These are phyloP conservation scores for Apiospora rasikravindrae DNA, from an alignment of 2,329 filamentous ascomycete species.

Conservation along the genomic window DNA sequence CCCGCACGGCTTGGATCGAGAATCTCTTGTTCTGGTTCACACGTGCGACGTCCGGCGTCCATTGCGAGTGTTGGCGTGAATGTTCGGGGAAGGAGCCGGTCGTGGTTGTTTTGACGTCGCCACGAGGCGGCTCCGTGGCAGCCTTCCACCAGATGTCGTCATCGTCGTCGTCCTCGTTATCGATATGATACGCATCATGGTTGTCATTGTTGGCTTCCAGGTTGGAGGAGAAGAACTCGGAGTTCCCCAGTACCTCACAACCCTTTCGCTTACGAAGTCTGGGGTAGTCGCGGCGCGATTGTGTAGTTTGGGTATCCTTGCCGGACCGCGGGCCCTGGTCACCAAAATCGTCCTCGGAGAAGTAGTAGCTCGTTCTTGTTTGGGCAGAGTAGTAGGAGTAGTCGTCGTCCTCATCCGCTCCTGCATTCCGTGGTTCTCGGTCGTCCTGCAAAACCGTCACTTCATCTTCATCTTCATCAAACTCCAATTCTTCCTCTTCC, in stretches of 20 bases:
- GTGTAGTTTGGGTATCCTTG: not conserved
- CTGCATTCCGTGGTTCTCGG: not conserved
- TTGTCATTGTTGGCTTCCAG: not conserved
- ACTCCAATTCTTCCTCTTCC: not conserved
- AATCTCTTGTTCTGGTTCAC: not conserved
- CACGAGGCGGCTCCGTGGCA: not conserved
- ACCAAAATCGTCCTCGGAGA: not conserved
- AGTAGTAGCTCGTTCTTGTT: not conserved
- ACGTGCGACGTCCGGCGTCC: not conserved
- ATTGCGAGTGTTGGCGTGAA: not conserved
- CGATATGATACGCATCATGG: not conserved
- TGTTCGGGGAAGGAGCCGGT: not conserved
- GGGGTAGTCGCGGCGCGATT: not conserved
- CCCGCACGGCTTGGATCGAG: not conserved
- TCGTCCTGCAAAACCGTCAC: not conserved
- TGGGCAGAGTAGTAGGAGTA: not conserved
- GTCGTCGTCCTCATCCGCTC: not conserved
- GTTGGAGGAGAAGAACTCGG: not conserved
- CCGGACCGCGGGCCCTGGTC: not conserved
- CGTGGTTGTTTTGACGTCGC: not conserved
- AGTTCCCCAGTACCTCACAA: not conserved
- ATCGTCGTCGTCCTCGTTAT: not conserved
- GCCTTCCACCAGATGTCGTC: not conserved
- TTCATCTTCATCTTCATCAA: not conserved
- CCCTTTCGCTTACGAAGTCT: not conserved